Percentiles rank a stretch among this genome's conserved stretches.
Evolutionary conservation across 768 basidiomycete species (phyloP).

Genomic region (Tulasnella sp.): DNA sequence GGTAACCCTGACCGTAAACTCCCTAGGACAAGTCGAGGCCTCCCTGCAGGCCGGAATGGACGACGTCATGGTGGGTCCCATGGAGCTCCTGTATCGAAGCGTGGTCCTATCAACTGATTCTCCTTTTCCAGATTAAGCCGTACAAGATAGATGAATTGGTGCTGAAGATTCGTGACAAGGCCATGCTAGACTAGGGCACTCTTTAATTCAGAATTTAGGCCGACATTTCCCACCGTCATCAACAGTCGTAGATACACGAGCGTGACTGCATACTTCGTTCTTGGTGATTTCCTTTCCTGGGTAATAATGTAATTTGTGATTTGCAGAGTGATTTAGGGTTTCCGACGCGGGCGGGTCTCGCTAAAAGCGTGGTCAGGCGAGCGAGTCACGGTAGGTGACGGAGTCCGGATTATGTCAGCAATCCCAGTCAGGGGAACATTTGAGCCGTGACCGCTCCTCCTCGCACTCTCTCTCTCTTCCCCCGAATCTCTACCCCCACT

Average conservation of each 20-base stretch:
- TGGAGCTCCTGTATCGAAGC: neutral
- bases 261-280: neutral
- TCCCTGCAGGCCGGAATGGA: conserved; percentile 34
- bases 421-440: conserved; percentile 5
- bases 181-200: neutral
- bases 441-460: neutral
- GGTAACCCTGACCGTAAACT: neutral
- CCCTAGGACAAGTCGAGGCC: conserved; percentile 30
- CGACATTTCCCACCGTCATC: neutral
- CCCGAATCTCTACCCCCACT: neutral
- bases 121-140: conserved; percentile 32
- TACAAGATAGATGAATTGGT: conserved; percentile 34
- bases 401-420: neutral
- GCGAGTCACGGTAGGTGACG: neutral
- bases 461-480: neutral
- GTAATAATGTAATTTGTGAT: neutral
- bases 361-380: conserved; percentile 7
- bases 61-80: conserved; percentile 31
- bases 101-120: neutral
- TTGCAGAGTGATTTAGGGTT: neutral
- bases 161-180: conserved; percentile 26
- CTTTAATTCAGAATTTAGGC: neutral
- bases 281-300: neutral
- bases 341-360: conserved; percentile 10
- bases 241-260: neutral